phyloP scores from a whole-genome alignment of 345 rosid species.

The Eutrema japonicum region DNA sequence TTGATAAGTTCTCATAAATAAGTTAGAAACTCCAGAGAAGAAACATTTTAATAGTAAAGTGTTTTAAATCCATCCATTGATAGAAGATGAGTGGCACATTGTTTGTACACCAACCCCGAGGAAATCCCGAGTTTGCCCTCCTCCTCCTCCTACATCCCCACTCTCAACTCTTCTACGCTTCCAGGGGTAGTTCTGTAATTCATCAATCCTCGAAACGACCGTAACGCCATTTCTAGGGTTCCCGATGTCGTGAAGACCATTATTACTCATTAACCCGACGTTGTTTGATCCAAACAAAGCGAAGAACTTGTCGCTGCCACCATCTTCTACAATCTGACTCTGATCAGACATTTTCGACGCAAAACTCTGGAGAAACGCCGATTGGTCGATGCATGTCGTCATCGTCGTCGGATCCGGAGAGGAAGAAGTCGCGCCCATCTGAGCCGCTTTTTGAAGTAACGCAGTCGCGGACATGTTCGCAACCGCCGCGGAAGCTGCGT shows the following conservation, averaged over 20 bases:
- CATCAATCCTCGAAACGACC: slow-evolving; percentile 46
- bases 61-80: slow-evolving; percentile 64
- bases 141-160: slow-evolving; percentile 40
- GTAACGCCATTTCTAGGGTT: slow-evolving; percentile 46
- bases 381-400: slow-evolving; percentile 46
- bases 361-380: slow-evolving; percentile 55
- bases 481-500: slow-evolving; percentile 39
- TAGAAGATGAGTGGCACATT: slow-evolving; percentile 55
- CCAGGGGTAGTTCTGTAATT: slow-evolving; percentile 47
- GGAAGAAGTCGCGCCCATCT: slow-evolving; percentile 68
- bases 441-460: slow-evolving; percentile 91
- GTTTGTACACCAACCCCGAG: slow-evolving; percentile 81
- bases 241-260: slow-evolving; percentile 40
- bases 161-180: slow-evolving; percentile 43
- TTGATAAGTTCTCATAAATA: slow-evolving; percentile 16
- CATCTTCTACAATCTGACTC: slow-evolving; percentile 44
- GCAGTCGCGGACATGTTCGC: slow-evolving; percentile 93
- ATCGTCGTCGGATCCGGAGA: slow-evolving; percentile 2
- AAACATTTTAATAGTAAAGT: not conserved
- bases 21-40: not conserved
- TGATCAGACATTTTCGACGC: slow-evolving; percentile 53
- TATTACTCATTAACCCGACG: slow-evolving; percentile 24
- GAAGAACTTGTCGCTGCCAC: slow-evolving; percentile 56
- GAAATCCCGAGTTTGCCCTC: slow-evolving; percentile 93
- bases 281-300: slow-evolving; percentile 47